phyloP scores from a whole-genome alignment of 139 green algal species.

The Chlamydomonas sphaeroides region DNA sequence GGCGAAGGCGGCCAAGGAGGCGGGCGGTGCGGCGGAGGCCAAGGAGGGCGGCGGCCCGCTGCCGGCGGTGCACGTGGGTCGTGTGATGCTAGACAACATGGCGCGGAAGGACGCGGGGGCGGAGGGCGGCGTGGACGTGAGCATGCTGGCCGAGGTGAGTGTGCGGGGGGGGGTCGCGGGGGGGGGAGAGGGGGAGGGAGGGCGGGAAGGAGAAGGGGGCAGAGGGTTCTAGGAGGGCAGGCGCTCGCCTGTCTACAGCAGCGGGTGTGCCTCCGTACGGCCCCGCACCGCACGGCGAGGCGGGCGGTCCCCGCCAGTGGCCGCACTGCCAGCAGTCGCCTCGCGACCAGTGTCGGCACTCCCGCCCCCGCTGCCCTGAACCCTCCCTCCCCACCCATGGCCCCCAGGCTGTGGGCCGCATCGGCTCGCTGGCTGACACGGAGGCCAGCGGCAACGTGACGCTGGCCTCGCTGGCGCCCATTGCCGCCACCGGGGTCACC shows the following conservation, averaged over 20 bases:
- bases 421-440: constrained; percentile 79
- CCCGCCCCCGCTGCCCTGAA: too few species aligned
- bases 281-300: too few species aligned
- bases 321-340: too few species aligned
- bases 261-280: too few species aligned
- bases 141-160: constrained; percentile 50
- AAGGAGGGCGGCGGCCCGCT: background rate
- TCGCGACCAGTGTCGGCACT: too few species aligned
- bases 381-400: background rate
- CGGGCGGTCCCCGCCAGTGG: too few species aligned
- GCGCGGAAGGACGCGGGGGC: constrained; percentile 46
- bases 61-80: constrained; percentile 55
- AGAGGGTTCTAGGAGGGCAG: too few species aligned
- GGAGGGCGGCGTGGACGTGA: constrained; percentile 60
- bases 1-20: background rate
- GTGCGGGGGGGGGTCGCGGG: background rate
- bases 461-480: constrained; percentile 80
- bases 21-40: too few species aligned
- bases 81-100: constrained; percentile 99
- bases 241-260: too few species aligned
- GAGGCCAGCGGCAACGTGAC: constrained; percentile 97
- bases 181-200: background rate
- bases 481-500: constrained; percentile 91
- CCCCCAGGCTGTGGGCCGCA: constrained; percentile 52
- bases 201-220: background rate